Evolutionary conservation across 441 rosid genomes (phyloP), one percentile per base, ranked within the genome.

Genomic region (Adansonia grandidieri): DNA sequence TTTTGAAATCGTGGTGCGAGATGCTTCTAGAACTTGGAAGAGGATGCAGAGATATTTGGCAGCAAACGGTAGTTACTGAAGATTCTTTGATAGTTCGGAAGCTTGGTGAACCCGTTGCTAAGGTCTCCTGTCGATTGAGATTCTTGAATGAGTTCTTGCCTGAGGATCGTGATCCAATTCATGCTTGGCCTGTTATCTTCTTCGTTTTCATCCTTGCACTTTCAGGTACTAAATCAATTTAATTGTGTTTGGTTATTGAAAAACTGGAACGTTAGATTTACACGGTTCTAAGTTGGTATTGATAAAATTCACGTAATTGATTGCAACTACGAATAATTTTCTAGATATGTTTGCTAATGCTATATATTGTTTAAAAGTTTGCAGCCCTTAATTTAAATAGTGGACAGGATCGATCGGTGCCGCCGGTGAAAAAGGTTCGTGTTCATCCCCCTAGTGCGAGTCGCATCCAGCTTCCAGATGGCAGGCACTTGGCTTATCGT

Each of bases 81-180:
- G 96, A 96, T 85, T 92, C 99, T 0, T 89, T 92, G 69, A 75
- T 97, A 3, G 90, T 88, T 60, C 91, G 82, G 72, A 97, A 93
- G 84, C 85, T 97, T 28, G 85, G 94, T 1, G 87, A 87, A 82
- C 97, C 98, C 6, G 84, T 87, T 69, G 90, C 89, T n/a, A 89
- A 87, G 74, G 87, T 87, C 24, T 87, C 88, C 0, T 85, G 88
- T 66, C 90, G 85, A 71, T 86, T 96, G 65, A 86, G 87, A 64
- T 89, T 91, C 48, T 88, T 94, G 81, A 97, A 97, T 14, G 97
- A 97, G 74, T 93, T 80, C 68, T 89, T 97, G 86, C 98, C 99
- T n/a, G 99, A 97, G 91, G 98, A 97, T 91, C 95, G 94, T 72
- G 95, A 97, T 89, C 99, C 98, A 0, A 84, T 75, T 63, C 95